These are phyloP conservation scores for Nannizzia gypsea DNA, from an alignment of 2,329 filamentous ascomycete species.

Conservation along the genomic window DNA sequence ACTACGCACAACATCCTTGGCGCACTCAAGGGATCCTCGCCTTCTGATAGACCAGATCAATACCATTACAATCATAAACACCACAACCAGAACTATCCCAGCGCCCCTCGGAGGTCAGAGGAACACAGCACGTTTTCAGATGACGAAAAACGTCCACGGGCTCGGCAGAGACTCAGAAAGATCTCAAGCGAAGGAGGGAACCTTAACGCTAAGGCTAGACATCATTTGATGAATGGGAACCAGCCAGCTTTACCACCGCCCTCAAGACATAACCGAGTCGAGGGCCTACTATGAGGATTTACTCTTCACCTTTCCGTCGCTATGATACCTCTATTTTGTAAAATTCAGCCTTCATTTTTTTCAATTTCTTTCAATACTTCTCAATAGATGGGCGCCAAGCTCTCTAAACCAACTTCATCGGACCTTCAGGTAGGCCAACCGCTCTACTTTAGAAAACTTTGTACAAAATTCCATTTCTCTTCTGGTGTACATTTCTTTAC, in stretches of 20 bases:
- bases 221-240: conserved; percentile 26
- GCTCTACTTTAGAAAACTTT: not conserved
- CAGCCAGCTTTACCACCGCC: conserved; percentile 24
- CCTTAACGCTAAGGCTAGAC: conserved; percentile 35
- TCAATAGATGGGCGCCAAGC: no score
- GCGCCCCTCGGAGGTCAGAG: conserved; percentile 13
- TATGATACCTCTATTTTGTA: not conserved
- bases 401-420: not conserved
- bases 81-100: not conserved
- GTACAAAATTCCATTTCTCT: conserved; percentile 4
- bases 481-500: not conserved
- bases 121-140: conserved; percentile 35
- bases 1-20: conserved; percentile 32
- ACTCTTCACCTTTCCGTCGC: conserved; percentile 6
- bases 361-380: not conserved
- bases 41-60: conserved; percentile 23
- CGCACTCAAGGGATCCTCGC: conserved; percentile 23
- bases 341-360: not conserved
- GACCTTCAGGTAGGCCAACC: not conserved
- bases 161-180: conserved; percentile 36
- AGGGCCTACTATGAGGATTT: conserved; percentile 28
- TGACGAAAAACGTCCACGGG: conserved; percentile 27
- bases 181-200: conserved; percentile 41
- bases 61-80: conserved; percentile 13
- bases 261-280: conserved; percentile 20